Base-by-base conservation (phyloP, 495 filamentous ascomycete species). In the Lasiosphaeria hispida region DNA sequence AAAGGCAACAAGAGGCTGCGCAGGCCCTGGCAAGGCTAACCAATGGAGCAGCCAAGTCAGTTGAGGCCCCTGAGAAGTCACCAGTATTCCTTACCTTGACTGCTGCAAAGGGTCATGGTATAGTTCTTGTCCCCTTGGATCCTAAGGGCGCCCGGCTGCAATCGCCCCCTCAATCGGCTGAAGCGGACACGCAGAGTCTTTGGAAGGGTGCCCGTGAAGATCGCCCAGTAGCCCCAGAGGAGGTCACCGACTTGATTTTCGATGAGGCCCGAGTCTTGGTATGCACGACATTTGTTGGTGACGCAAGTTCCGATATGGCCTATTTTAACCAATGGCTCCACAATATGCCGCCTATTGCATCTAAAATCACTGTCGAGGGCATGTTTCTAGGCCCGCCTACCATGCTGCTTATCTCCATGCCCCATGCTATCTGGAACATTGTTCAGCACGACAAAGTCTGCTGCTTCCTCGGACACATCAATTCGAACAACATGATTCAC, bases 311-410 rank as follows among this genome's bases (percentile, higher is more conserved):
- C 8, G 81, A 83, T 40, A 82, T 84, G 79, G 72, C 75, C 23
- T 82, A 74, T 39, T 83, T 83, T 60, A 77, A 81, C 67, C 78
- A 82, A 45, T 83, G 81, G 80, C 71, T 84, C 10, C 74, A 78
- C 39, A 78, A 75, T 53, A 74, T 70, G 15, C 77, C 79, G 3
- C 61, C 72, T 1, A 69, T 75, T 9, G 75, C 75, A 17, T 76
- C 78, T 6, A 80, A 80, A 48, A 77, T 83, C 44, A 71, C 76
- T 6, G 80, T 84, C 6, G 80, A 84, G 64, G 81, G 79, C 59
- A 83, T 83, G 75, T 84, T 84, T 59, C 66, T 82, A 18, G 81
- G 81, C 0, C 80, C 80, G 10, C 80, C 81, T 11, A 82, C 80
- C 1, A 80, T 83, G 69, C 61, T 84, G 8, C 69, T 84, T 41